These are phyloP conservation scores for Kazachstania psychrophila DNA, from an alignment of 805 yeast genomes.

Conservation along the genomic window DNA sequence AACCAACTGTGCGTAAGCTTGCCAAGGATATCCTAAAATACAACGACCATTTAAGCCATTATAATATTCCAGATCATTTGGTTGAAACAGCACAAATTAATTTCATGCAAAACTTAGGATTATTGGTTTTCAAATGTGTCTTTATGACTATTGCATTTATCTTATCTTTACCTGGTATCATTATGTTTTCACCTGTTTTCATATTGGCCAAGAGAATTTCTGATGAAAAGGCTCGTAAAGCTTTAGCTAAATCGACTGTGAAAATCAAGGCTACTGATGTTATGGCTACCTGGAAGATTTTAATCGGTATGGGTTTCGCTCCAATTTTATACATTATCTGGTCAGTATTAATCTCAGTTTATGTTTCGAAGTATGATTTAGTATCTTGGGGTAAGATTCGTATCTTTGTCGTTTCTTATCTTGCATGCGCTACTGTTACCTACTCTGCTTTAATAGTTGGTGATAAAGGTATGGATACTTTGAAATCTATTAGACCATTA, in stretches of 20 bases:
- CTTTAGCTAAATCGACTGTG: constrained; percentile 79
- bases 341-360: constrained; percentile 47
- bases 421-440: constrained; percentile 63
- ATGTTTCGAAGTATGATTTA: constrained; percentile 21
- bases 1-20: constrained; percentile 54
- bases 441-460: constrained; percentile 89
- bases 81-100: constrained; percentile 48
- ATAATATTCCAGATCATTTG: constrained; percentile 44
- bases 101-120: constrained; percentile 38
- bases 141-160: constrained; percentile 48
- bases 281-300: constrained; percentile 93
- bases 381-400: constrained; percentile 30
- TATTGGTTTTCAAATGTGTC: constrained; percentile 48
- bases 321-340: constrained; percentile 79
- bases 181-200: constrained; percentile 83
- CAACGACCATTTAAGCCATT: constrained; percentile 62
- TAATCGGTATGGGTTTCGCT: constrained; percentile 80
- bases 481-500: constrained; percentile 75
- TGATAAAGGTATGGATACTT: constrained; percentile 84
- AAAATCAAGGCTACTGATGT: constrained; percentile 90
- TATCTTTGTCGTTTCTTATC: constrained; percentile 45
- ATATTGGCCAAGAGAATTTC: constrained; percentile 68
- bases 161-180: constrained; percentile 78
- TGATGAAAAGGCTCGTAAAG: constrained; percentile 59
- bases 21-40: constrained; percentile 58